phyloP scores from a whole-genome alignment of 2,329 filamentous ascomycete species.

The Lasiodiplodia citricola region DNA sequence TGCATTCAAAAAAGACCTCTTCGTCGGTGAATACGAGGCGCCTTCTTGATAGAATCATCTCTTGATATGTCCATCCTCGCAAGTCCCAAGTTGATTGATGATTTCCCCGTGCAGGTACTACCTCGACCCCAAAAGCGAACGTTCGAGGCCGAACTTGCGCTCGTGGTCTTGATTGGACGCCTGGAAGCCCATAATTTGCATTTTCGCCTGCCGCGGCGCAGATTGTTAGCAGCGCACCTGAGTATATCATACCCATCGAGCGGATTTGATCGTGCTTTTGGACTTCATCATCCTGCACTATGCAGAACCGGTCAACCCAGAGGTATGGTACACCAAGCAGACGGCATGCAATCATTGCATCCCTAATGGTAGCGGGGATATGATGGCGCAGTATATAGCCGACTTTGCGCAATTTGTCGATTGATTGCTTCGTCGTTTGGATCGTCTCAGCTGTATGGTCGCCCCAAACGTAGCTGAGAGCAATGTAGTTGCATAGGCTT shows the following conservation, averaged over 20 bases:
- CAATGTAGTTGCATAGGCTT: conserved; percentile 13
- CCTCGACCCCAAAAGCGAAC: not conserved
- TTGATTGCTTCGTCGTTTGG: not conserved
- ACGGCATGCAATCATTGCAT: conserved; percentile 23
- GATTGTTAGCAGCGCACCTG: conserved; percentile 27
- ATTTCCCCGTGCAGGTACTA: rapidly evolving
- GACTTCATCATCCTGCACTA: conserved; percentile 8
- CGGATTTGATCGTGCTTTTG: conserved; percentile 24
- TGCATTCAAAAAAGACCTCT: no score
- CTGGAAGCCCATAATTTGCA: not conserved
- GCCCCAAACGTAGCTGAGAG: conserved; percentile 31
- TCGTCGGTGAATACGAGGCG: no score
- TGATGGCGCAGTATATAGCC: no score
- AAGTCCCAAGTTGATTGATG: no score
- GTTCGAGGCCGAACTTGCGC: not conserved
- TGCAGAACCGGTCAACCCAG: conserved; percentile 32
- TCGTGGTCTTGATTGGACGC: not conserved
- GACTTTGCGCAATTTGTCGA: not conserved
- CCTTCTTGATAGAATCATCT: no score
- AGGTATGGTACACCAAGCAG: conserved; percentile 25
- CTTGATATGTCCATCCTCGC: no score
- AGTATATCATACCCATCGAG: conserved; percentile 30
- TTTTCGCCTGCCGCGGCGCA: not conserved
- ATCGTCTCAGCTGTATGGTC: not conserved
- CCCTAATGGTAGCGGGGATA: conserved; percentile 26